These are phyloP conservation scores for Schizothecium vesticola DNA, from an alignment of 495 filamentous ascomycete genomes.

Conservation along the genomic window DNA sequence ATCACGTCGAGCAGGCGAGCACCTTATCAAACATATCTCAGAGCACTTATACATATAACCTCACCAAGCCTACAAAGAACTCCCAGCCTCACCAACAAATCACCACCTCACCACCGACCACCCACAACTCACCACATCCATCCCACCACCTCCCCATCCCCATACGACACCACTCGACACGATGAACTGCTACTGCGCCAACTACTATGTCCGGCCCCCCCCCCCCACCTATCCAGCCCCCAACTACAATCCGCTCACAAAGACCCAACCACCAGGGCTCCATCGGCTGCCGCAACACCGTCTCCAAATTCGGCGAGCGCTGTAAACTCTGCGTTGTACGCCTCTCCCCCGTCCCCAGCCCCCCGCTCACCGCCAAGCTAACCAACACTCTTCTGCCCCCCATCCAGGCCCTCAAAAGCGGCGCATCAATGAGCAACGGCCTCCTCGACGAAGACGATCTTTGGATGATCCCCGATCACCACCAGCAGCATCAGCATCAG, in stretches of 20 bases:
- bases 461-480: conserved; percentile 3
- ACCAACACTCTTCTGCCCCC: not conserved
- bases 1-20: not conserved
- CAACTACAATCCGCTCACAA: not conserved
- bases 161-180: not conserved
- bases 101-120: not conserved
- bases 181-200: conserved; percentile 45
- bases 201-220: conserved; percentile 44
- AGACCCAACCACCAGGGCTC: conserved; percentile 25
- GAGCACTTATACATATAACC: not conserved
- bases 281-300: conserved; percentile 42
- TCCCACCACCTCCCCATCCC: not conserved
- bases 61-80: not conserved
- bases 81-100: not conserved
- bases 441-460: conserved; percentile 21
- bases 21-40: not conserved
- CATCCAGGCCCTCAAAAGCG: conserved; percentile 19
- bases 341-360: not conserved
- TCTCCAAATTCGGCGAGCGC: conserved; percentile 39
- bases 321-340: conserved; percentile 42
- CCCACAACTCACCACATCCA: not conserved
- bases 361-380: not conserved
- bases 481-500: not conserved
- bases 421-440: conserved; percentile 21
- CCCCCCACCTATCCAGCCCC: not conserved